phyloP scores from a whole-genome alignment of 73 alveolate genomes.

The Tetrahymena thermophila region DNA sequence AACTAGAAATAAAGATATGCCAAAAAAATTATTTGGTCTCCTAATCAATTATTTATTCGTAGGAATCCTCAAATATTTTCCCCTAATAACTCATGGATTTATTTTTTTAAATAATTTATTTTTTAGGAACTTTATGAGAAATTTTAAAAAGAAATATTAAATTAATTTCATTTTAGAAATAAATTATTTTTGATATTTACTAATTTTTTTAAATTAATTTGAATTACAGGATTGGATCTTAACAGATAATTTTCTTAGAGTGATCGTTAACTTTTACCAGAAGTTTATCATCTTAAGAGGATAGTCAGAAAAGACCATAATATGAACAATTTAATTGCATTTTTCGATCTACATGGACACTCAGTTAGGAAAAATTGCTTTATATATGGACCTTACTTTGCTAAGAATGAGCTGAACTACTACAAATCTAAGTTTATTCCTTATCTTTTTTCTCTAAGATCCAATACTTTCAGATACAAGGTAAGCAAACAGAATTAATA shows the following conservation, averaged over 20 bases:
- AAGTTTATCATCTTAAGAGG: slow-evolving; percentile 22
- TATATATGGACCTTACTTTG: slow-evolving; percentile 58
- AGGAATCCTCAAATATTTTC: no score
- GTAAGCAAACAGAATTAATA: background rate
- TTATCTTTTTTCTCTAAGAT: background rate
- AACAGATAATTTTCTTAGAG: slow-evolving; percentile 21
- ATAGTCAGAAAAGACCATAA: slow-evolving; percentile 10
- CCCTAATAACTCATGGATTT: no score
- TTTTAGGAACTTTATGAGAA: no score
- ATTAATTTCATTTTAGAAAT: no score
- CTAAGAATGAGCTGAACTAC: background rate
- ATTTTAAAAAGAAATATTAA: no score
- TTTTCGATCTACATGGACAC: slow-evolving; percentile 69
- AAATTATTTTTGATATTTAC: no score
- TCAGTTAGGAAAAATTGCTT: slow-evolving; percentile 57
- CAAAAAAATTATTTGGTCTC: no score
- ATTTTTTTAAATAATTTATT: no score
- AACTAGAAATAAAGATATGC: no score
- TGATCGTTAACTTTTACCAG: slow-evolving; percentile 28
- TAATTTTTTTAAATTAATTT: background rate
- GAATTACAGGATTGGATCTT: background rate
- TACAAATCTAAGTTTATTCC: background rate
- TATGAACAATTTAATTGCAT: slow-evolving; percentile 42
- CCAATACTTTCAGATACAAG: background rate
- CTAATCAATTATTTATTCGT: no score